Conservation (phyloP, 441 rosid species). For the Theobroma grandiflorum region DNA sequence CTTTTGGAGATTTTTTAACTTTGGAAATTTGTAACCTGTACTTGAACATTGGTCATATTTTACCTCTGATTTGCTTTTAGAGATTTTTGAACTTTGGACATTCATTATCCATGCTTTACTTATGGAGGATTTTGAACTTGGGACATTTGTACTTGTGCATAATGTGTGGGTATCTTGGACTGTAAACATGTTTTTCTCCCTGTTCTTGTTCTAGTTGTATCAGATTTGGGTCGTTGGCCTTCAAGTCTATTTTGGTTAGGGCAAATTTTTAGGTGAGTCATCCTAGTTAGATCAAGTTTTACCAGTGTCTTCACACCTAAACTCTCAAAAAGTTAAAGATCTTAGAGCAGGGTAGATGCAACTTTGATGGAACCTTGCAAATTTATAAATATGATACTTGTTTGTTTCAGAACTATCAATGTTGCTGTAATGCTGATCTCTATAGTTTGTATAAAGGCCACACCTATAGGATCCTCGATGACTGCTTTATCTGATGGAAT, state of each 20-base stretch:
- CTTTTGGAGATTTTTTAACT: too few species aligned
- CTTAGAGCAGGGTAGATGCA: neutral
- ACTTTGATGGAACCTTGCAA: neutral
- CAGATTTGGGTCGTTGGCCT: neutral
- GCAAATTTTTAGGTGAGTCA: neutral
- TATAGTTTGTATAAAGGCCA: neutral
- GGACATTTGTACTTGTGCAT: too few species aligned
- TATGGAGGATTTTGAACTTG: too few species aligned
- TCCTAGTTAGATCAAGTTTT: neutral
- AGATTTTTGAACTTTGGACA: too few species aligned
- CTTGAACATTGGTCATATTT: too few species aligned
- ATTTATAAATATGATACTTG: neutral
- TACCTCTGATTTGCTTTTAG: too few species aligned
- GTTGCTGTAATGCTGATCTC: neutral
- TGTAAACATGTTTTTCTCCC: too few species aligned
- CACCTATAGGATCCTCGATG: neutral
- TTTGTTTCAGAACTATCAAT: neutral
- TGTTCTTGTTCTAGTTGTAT: constrained; percentile 1
- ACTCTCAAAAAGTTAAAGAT: neutral
- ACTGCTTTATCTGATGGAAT: neutral
- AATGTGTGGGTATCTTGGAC: too few species aligned
- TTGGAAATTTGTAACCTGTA: too few species aligned
- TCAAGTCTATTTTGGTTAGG: neutral
- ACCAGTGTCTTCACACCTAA: neutral
- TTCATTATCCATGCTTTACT: too few species aligned